Conservation (phyloP, 179 eudicot genomes). For the Corrigiola litoralis region DNA sequence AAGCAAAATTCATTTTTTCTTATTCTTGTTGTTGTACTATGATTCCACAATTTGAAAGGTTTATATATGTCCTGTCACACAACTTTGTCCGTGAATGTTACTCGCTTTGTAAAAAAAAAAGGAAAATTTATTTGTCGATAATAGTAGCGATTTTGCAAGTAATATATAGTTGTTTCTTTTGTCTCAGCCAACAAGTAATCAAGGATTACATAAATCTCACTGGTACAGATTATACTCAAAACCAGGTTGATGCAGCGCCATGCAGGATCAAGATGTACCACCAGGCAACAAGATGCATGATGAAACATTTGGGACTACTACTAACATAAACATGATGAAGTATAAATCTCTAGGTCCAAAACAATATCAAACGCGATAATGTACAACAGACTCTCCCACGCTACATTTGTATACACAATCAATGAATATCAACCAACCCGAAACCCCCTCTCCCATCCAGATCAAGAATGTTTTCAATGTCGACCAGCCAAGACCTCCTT, state of each 20-base stretch:
- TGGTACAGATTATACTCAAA: background rate
- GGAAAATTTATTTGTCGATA: no score
- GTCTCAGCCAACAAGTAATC: background rate
- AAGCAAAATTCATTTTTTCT: no score
- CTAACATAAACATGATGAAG: background rate
- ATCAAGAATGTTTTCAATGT: constrained; percentile 4
- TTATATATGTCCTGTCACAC: no score
- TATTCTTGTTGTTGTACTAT: no score
- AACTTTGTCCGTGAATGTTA: no score
- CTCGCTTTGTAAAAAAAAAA: no score
- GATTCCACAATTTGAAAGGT: no score
- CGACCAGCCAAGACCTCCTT: constrained; percentile 16
- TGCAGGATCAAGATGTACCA: background rate
- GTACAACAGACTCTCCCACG: constrained; percentile 6
- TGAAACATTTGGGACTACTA: background rate
- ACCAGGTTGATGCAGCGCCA: background rate
- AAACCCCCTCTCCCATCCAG: background rate
- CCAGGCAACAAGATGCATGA: background rate
- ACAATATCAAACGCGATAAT: background rate
- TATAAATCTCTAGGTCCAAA: constrained; percentile 12
- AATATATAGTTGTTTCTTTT: background rate
- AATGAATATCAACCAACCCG: background rate
- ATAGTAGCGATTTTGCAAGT: background rate
- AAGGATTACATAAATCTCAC: background rate
- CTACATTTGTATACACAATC: constrained; percentile 11